These are phyloP conservation scores for Populus hybrid DNA, from an alignment of 441 rosid genomes.

Conservation along the genomic window DNA sequence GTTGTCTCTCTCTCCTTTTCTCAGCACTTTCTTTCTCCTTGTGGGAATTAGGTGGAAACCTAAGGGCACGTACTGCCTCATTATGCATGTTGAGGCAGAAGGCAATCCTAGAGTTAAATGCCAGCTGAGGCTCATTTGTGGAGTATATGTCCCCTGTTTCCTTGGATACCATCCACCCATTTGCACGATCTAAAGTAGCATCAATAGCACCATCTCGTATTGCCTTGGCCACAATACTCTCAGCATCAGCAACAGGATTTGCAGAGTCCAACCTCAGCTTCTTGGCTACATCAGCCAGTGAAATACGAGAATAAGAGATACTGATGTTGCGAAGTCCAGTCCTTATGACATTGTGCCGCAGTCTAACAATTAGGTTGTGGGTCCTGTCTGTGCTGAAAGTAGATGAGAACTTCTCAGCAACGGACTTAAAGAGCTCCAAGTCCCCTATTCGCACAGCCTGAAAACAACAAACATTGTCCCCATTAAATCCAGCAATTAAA, in stretches of 20 bases:
- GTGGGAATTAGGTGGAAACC: constrained; percentile 76
- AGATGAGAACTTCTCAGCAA: constrained; percentile 64
- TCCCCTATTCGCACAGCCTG: constrained; percentile 85
- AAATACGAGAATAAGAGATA: constrained; percentile 75
- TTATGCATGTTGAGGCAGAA: constrained; percentile 81
- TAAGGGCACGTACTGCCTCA: constrained; percentile 71
- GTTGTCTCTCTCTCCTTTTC: constrained; percentile 77
- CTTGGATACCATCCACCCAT: constrained; percentile 70
- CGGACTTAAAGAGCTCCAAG: constrained; percentile 65
- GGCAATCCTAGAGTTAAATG: constrained; percentile 70
- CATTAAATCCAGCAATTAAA: constrained; percentile 3
- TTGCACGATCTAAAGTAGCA: constrained; percentile 63
- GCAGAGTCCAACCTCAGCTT: constrained; percentile 64
- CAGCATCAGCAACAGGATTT: constrained; percentile 68
- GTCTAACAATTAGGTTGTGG: constrained; percentile 63
- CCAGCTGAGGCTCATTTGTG: constrained; percentile 67
- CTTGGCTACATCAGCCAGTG: constrained; percentile 66
- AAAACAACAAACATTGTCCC: background rate
- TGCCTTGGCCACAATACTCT: constrained; percentile 70
- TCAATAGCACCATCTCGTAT: constrained; percentile 76
- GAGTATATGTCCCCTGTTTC: constrained; percentile 78
- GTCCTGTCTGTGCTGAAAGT: constrained; percentile 60
- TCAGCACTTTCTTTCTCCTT: constrained; percentile 76
- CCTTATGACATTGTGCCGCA: constrained; percentile 74
- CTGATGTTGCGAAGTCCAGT: constrained; percentile 74